phyloP scores from a whole-genome alignment of 176 grass and related monocot genomes.

The Oryza officinalis region DNA sequence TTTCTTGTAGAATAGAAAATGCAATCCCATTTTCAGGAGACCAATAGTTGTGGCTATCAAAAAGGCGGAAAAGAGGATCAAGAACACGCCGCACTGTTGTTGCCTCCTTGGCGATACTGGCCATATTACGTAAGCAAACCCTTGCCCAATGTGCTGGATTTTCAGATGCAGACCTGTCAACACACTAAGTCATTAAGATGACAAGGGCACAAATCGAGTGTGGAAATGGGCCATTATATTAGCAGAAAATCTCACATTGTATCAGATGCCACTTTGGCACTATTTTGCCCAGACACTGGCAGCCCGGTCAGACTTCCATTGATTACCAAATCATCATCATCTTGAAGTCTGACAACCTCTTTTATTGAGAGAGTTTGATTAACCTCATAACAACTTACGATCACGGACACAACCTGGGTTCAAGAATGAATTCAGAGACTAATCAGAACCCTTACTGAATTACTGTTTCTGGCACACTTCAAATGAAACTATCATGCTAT shows the following conservation, averaged over 20 bases:
- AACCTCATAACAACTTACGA: conserved; percentile 63
- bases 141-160: conserved; percentile 80
- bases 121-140: conserved; percentile 90
- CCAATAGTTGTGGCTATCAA: conserved; percentile 79
- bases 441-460: conserved; percentile 12
- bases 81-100: conserved; percentile 83
- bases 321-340: conserved; percentile 56
- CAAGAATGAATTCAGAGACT: conserved; percentile 31
- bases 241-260: conserved; percentile 51
- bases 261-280: conserved; percentile 58
- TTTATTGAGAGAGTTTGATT: conserved; percentile 60
- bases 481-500: neutral
- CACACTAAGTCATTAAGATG: conserved; percentile 36
- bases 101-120: conserved; percentile 84
- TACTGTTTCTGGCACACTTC: conserved; percentile 13
- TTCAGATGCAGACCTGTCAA: conserved; percentile 62
- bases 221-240: conserved; percentile 19
- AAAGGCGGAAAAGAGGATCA: conserved; percentile 83
- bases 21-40: conserved; percentile 83
- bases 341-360: conserved; percentile 57
- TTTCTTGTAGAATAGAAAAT: conserved; percentile 81
- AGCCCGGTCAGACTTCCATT: conserved; percentile 40
- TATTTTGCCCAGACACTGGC: conserved; percentile 46
- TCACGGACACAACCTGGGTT: conserved; percentile 68
- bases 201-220: neutral